Base-by-base conservation (phyloP, 129 eudicot species). In the Flaveria ramosissima region DNA sequence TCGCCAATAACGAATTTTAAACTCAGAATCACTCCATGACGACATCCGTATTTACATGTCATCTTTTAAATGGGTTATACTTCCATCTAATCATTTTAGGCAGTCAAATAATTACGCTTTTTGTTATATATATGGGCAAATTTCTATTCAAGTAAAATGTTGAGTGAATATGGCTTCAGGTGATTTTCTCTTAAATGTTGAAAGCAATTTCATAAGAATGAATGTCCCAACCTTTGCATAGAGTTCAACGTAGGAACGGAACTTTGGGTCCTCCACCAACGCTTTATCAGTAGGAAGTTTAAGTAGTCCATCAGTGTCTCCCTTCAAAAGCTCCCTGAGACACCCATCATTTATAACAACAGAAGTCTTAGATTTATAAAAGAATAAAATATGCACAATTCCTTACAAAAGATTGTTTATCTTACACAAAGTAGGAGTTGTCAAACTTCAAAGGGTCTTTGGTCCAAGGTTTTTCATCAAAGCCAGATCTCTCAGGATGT, bases 391-490 rank as follows among this genome's bases (percentile, higher is more conserved):
- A 36, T 30, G 62, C 27, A 8, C 26, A 56, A 17, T 56, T 56
- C 0, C 21, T 15, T 15, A 63, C 69, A 15, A 63, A 30, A 30
- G 1, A 63, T 30, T 23, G 30, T 30, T 30, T 23, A 20, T 79
- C 93, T 89, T 89, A 95, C 97, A 86, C 80, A 66, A 89, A 95
- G 77, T 95, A 95, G 13, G 99, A 89, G 82, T 95, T 95, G 87
- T 95, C 99, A 77, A 95, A 95, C 84, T 89, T 95, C 60, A 84
- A 45, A 51, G 97, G 99, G 48, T 91, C 96, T 10, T 60, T 72
- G 8, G 99, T 95, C 99, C 99, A 95, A 75, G 97, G 90, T 70
- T 77, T 82, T 57, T 91, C 99, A 46, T 91, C 97, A 80, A 95
- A 95, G 50, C 99, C 99, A 52, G 99, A 89, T 81, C 99, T 91